These are phyloP conservation scores for Celoporthe dispersa DNA, from an alignment of 2,329 filamentous ascomycete genomes.

Conservation along the genomic window DNA sequence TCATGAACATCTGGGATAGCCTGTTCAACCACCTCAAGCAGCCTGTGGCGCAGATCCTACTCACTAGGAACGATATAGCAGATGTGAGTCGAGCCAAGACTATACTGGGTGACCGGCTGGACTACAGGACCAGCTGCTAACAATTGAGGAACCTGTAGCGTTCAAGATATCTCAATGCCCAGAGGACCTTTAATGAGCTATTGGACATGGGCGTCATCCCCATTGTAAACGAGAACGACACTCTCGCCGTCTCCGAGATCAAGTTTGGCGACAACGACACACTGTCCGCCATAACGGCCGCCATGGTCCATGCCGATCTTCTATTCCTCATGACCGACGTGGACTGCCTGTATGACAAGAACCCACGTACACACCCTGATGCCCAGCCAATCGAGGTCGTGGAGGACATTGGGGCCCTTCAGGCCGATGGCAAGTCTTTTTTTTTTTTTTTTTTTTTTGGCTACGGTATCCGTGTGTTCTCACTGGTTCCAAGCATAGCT, in stretches of 20 bases:
- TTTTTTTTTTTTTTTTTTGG: no score
- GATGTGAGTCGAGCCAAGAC: constrained; percentile 62
- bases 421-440: constrained; percentile 70
- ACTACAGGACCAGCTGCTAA: not conserved
- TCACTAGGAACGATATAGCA: constrained; percentile 95
- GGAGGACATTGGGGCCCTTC: constrained; percentile 80
- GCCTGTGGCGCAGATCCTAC: constrained; percentile 90
- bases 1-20: constrained; percentile 95
- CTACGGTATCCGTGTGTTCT: not conserved
- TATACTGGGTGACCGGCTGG: not conserved
- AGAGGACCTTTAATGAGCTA: constrained; percentile 90
- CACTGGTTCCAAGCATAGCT: not conserved
- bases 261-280: constrained; percentile 99
- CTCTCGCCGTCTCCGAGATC: constrained; percentile 94
- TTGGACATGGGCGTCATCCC: constrained; percentile 95
- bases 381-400: constrained; percentile 91
- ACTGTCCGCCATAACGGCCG: constrained; percentile 91
- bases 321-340: constrained; percentile 99
- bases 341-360: constrained; percentile 96
- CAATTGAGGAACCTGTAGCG: constrained; percentile 52
- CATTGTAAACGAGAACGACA: constrained; percentile 99
- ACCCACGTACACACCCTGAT: constrained; percentile 82
- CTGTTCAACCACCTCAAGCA: constrained; percentile 86
- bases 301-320: constrained; percentile 96
- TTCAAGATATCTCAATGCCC: constrained; percentile 93